These are phyloP conservation scores for Melocanna baccifera DNA, from an alignment of 176 grass and related monocot species.

Conservation along the genomic window DNA sequence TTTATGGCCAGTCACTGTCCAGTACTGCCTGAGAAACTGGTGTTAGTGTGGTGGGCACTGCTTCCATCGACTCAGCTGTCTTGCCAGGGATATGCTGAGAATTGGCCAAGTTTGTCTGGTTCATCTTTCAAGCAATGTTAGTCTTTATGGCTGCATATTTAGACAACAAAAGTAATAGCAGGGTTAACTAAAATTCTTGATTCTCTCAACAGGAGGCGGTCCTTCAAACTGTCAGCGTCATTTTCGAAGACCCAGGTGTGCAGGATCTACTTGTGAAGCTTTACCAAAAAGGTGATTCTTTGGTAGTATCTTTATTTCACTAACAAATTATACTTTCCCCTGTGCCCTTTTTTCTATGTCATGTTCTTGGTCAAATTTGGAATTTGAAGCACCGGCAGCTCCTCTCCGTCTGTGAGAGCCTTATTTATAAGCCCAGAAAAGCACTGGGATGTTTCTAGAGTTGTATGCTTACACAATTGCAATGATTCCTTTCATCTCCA, in stretches of 20 bases:
- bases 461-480: conserved; percentile 12
- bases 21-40: not conserved
- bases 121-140: conserved; percentile 22
- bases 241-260: conserved; percentile 99
- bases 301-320: conserved; percentile 13
- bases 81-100: not conserved
- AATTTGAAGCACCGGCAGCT: conserved; percentile 5
- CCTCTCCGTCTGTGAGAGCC: not conserved
- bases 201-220: conserved; percentile 75
- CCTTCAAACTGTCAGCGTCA: conserved; percentile 78
- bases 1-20: conserved; percentile 8
- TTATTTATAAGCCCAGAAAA: conserved; percentile 14
- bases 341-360: not conserved
- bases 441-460: not conserved
- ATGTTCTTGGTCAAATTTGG: conserved; percentile 10
- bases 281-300: conserved; percentile 86
- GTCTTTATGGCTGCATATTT: conserved; percentile 12
- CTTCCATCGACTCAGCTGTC: not conserved
- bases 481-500: not conserved
- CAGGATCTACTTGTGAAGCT: conserved; percentile 83
- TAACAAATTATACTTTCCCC: not conserved
- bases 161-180: not conserved
- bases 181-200: conserved; percentile 16
- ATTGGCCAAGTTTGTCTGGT: not conserved
- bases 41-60: not conserved